Conservation (phyloP, 495 filamentous ascomycete genomes). For the Echria macrotheca region DNA sequence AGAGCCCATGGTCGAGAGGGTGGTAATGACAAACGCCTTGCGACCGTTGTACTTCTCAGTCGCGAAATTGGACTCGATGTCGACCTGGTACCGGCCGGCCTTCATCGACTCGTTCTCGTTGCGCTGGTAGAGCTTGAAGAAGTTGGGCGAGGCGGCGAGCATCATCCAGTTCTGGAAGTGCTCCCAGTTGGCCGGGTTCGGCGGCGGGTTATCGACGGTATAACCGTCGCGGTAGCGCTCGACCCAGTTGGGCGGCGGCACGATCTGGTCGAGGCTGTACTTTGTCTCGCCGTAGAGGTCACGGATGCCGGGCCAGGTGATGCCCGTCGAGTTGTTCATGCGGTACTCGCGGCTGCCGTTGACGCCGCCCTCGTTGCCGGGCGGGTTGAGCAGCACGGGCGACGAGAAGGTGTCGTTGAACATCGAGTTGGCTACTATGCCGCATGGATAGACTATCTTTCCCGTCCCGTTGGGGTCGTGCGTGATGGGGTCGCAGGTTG, state of each 20-base stretch:
- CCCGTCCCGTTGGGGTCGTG: conserved; percentile 40
- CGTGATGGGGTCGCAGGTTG: conserved; percentile 71
- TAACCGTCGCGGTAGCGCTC: conserved; percentile 61
- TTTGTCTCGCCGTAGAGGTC: conserved; percentile 64
- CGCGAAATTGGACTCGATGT: conserved; percentile 60
- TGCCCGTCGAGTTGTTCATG: conserved; percentile 67
- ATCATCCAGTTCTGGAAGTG: conserved; percentile 98
- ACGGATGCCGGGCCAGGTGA: conserved; percentile 80
- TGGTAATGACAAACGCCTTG: conserved; percentile 91
- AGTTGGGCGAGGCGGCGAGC: conserved; percentile 89
- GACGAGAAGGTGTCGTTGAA: conserved; percentile 90
- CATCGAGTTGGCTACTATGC: conserved; percentile 89
- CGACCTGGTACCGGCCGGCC: conserved; percentile 58
- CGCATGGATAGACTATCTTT: conserved; percentile 88
- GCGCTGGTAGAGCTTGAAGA: conserved; percentile 81
- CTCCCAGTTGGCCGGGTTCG: conserved; percentile 65
- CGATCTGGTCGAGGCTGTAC: conserved; percentile 55
- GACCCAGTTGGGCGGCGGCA: conserved; percentile 84
- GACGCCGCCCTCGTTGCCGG: conserved; percentile 8
- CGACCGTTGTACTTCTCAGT: conserved; percentile 80
- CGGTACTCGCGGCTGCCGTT: conserved; percentile 46
- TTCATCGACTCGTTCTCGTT: conserved; percentile 69
- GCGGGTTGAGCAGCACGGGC: conserved; percentile 50
- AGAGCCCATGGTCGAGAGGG: conserved; percentile 89
- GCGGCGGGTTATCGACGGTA: conserved; percentile 53